Conservation (phyloP, 176 grass and related monocot species). For the Zea mays region Zm-B73-REFERENCE-NAM-5.0 NC_050104.1:5581001-5581500, state of each 20-base stretch:
- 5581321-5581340: constrained; percentile 97
- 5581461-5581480: constrained; percentile 99
- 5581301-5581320: constrained; percentile 94
- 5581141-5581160: constrained; percentile 19
- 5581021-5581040: constrained; percentile 97
- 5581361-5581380: constrained; percentile 15
- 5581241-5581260: constrained; percentile 99
- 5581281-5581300: constrained; percentile 75
- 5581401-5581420: constrained; percentile 39
- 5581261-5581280: constrained; percentile 75
- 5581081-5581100: constrained; percentile 17
- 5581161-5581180: constrained; percentile 14
- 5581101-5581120: constrained; percentile 5
- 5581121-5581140: not conserved
- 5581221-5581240: constrained; percentile 88
- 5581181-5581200: constrained; percentile 77
- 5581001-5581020: constrained; percentile 99
- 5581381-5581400: constrained; percentile 25
- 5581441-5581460: constrained; percentile 99
- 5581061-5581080: constrained; percentile 4
- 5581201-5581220: constrained; percentile 83
- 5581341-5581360: constrained; percentile 25
- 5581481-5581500: constrained; percentile 99
- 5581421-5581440: constrained; percentile 95
- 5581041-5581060: constrained; percentile 44